phyloP scores from a whole-genome alignment of 148 eudicot species.

The Chenopodium berlandieri region DNA sequence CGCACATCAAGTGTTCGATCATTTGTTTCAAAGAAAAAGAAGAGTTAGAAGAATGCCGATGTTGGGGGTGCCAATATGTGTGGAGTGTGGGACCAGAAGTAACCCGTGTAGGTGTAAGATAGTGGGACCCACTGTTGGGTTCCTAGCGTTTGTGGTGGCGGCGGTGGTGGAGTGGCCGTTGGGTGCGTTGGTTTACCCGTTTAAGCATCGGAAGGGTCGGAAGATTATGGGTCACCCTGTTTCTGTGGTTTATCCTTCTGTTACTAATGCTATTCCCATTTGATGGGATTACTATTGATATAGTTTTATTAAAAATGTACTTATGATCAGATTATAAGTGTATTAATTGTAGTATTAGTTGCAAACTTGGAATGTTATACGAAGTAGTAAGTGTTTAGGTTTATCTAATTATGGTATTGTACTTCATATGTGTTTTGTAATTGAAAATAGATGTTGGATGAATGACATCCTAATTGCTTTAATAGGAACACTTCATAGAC shows the following conservation, averaged over 20 bases:
- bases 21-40: not conserved
- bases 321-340: not conserved
- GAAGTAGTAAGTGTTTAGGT: no score
- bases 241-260: slow-evolving; percentile 61
- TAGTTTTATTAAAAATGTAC: not conserved
- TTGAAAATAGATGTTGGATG: no score
- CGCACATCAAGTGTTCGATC: slow-evolving; percentile 2
- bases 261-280: slow-evolving; percentile 56
- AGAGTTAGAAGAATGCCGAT: slow-evolving; percentile 15
- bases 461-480: no score
- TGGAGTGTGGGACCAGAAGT: slow-evolving; percentile 65
- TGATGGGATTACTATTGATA: slow-evolving; percentile 12
- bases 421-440: no score
- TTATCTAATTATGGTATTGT: no score
- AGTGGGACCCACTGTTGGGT: slow-evolving; percentile 79
- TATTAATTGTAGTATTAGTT: no score
- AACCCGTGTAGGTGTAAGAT: slow-evolving; percentile 80
- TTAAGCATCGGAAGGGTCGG: slow-evolving; percentile 61
- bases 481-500: no score
- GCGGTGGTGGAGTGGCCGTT: slow-evolving; percentile 89
- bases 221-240: slow-evolving; percentile 80
- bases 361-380: no score
- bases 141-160: slow-evolving; percentile 66
- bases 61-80: slow-evolving; percentile 54
- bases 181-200: slow-evolving; percentile 61